A percentile compares a stretch with the other conserved stretches of the same genome.
phyloP scores from a whole-genome alignment of 345 rosid species.

The Citrus cavaleriei region DNA sequence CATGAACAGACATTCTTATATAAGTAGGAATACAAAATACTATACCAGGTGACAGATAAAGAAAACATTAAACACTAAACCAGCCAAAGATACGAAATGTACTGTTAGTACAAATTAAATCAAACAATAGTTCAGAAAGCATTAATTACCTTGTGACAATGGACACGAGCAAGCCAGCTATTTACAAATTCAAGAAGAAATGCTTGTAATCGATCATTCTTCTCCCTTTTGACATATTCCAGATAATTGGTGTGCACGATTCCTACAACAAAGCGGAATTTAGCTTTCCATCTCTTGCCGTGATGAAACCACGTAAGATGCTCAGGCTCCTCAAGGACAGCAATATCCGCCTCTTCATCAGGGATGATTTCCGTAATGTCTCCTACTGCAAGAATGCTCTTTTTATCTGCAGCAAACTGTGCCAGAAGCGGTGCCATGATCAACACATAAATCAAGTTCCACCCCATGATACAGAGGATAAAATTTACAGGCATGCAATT shows the following conservation, averaged over 20 bases:
- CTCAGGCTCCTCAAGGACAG: constrained; percentile 98
- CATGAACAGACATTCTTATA: too few relatives aligned
- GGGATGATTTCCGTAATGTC: constrained; percentile 73
- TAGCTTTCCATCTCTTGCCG: constrained; percentile 87
- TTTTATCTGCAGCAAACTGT: constrained; percentile 81
- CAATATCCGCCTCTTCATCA: constrained; percentile 82
- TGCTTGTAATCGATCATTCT: constrained; percentile 60
- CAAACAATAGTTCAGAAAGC: not conserved
- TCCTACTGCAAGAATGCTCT: constrained; percentile 90
- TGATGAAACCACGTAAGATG: constrained; percentile 99
- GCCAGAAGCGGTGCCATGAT: constrained; percentile 7
- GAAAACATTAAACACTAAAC: not conserved
- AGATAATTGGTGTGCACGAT: constrained; percentile 87
- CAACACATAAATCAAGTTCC: not conserved
- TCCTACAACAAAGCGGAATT: constrained; percentile 75
- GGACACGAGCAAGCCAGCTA: constrained; percentile 75
- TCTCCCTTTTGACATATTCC: constrained; percentile 86
- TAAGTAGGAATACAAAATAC: not conserved
- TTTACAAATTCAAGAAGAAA: constrained; percentile 61
- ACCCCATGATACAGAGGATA: not conserved
- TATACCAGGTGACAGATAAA: not conserved
- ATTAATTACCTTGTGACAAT: constrained; percentile 81
- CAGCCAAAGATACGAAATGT: not conserved
- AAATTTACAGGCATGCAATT: not conserved
- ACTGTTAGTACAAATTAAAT: not conserved